Evolutionary conservation across 306 rosid species (phyloP).

Genomic region (Pterocarpus santalinus): DNA sequence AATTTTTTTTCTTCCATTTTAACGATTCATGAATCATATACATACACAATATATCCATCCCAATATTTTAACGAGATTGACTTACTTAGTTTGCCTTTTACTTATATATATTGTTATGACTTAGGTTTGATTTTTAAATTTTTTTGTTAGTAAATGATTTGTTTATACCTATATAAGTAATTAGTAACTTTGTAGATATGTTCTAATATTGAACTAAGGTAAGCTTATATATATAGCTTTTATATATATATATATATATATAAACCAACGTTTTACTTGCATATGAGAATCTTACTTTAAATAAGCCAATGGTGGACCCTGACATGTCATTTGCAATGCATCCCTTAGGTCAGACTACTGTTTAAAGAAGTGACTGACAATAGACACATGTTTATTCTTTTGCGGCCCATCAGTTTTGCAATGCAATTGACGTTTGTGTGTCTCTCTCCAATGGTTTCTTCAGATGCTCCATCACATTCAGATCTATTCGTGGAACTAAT

Average conservation of each 20-base stretch:
- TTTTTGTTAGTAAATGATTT: too few species aligned
- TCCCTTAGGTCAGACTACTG: conserved; percentile 8
- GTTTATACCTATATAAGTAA: too few species aligned
- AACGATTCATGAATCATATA: neutral
- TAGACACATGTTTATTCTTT: conserved; percentile 50
- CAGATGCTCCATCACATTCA: conserved; percentile 59
- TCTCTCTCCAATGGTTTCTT: conserved; percentile 36
- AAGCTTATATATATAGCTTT: too few species aligned
- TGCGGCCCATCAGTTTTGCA: conserved; percentile 20
- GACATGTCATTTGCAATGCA: conserved; percentile 24
- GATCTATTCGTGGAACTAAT: conserved; percentile 50
- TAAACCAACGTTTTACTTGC: conserved; percentile 1
- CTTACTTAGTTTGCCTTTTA: too few species aligned
- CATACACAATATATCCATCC: neutral
- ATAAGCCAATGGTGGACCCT: conserved; percentile 40
- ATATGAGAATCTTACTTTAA: conserved; percentile 36
- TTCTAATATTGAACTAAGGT: too few species aligned
- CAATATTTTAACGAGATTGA: neutral
- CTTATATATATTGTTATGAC: too few species aligned
- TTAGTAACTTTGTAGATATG: too few species aligned
- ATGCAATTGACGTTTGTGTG: conserved; percentile 25
- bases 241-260: too few species aligned
- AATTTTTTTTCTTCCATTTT: too few species aligned
- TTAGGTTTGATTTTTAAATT: too few species aligned
- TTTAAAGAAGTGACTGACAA: conserved; percentile 33